Base-by-base conservation (phyloP, 2,329 filamentous ascomycete species). In the Phaeosphaeria sp. region DNA sequence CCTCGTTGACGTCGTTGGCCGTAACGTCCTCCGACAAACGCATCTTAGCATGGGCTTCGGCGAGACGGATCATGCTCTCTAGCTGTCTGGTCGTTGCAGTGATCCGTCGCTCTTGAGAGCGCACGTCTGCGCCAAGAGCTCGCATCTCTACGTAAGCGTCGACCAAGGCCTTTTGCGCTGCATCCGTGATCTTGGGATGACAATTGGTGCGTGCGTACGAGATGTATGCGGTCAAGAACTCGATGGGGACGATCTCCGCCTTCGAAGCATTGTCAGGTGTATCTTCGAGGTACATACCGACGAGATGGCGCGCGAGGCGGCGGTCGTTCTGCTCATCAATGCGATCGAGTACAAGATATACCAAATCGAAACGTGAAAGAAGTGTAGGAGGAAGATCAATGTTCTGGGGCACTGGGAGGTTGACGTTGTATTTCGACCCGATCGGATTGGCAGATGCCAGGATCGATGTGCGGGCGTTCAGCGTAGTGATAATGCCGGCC, bases 41-140 rank as follows among this genome's bases (percentile, higher is more conserved):
- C 96, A 99, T 99, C 79, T 97, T 97, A 50, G 95, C 96, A 78
- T 99, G 96, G 0, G 93, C 95, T 81, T 99, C 95, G 1, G 93
- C 82, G 2, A 99, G 89, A 60, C 95, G 94, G 74, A 99, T 98
- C 96, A 99, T 99, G 46, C 90, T 95, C 80, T 99, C 96, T 6
- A 99, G 85, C 79, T 99, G 95, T 74, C 95, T 88, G 0, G 96
- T 99, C 2, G 95, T 99, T 42, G 95, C 95, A 0, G 95, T 99
- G 80, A 99, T 99, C 66, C 95, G 92, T 78, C 96, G 94, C 78
- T 99, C 96, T 2, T 91, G 87, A 2, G 93, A 86, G 49, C 94
- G 92, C 21, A 84, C 78, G 58, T 84, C 82, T 44, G 82, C 79
- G 60, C 95, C 95, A 0, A 99, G 88, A 72, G 93, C 92, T 64